A percentile compares a stretch with the other conserved stretches of the same genome.
Conservation (phyloP, 1,284 basidiomycete species). For the Cutaneotrichosporon spelunceum region DNA sequence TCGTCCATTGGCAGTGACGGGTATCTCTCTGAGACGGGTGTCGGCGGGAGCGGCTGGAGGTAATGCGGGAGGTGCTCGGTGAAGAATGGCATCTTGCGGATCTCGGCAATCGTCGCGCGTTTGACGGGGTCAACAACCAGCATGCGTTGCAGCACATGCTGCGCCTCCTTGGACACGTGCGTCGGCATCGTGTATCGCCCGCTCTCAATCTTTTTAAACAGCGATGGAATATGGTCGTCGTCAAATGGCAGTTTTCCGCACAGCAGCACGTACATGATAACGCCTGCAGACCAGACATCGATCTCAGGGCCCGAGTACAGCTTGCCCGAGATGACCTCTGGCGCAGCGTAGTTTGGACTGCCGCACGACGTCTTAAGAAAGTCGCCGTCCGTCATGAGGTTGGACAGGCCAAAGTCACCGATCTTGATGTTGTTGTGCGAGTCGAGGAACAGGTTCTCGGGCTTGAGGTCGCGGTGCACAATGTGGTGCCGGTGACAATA, state of each 20-base stretch:
- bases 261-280: conserved; percentile 92
- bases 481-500: conserved; percentile 93
- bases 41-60: conserved; percentile 75
- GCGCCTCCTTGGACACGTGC: conserved; percentile 72
- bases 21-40: conserved; percentile 57
- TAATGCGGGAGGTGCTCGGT: conserved; percentile 79
- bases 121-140: conserved; percentile 87
- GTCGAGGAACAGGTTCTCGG: conserved; percentile 69
- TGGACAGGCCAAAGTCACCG: conserved; percentile 90
- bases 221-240: conserved; percentile 84
- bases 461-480: conserved; percentile 92
- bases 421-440: conserved; percentile 71
- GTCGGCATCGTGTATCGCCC: conserved; percentile 78
- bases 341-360: conserved; percentile 93
- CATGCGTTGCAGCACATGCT: conserved; percentile 76
- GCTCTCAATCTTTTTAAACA: conserved; percentile 90
- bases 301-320: conserved; percentile 93
- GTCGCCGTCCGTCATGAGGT: conserved; percentile 90
- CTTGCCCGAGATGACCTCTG: conserved; percentile 88
- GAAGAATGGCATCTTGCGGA: conserved; percentile 84
- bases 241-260: conserved; percentile 90
- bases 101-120: conserved; percentile 85
- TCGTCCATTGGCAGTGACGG: conserved; percentile 47
- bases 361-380: conserved; percentile 93
- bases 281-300: conserved; percentile 95